Conservation (phyloP, 2,329 filamentous ascomycete genomes). For the Xylaria polymorpha region DNA sequence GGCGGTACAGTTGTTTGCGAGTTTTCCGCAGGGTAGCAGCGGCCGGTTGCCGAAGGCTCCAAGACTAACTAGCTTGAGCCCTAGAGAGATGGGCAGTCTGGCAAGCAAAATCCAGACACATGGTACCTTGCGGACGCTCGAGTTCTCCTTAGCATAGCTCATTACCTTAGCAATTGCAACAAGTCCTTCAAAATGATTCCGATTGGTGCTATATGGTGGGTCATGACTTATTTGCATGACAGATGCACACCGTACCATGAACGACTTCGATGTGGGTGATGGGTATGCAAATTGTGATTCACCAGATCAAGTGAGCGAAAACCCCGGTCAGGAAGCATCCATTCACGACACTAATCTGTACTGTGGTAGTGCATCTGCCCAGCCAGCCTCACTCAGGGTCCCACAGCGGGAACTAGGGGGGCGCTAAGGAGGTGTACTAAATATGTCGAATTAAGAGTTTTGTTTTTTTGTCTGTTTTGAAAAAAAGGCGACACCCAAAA, state of each 20-base stretch:
- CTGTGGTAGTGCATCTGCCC: conserved; percentile 25
- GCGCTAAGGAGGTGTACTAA: conserved; percentile 21
- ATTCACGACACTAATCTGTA: conserved; percentile 22
- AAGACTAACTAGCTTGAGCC: conserved; percentile 10
- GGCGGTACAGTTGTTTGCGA: conserved; percentile 46
- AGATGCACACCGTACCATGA: conserved; percentile 30
- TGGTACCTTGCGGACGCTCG: conserved; percentile 31
- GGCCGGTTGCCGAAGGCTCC: conserved; percentile 10
- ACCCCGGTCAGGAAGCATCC: conserved; percentile 17
- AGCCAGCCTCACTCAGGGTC: conserved; percentile 37
- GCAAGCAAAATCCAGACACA: conserved; percentile 19
- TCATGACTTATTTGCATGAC: conserved; percentile 34
- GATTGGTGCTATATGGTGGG: conserved; percentile 28
- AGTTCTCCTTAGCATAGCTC: conserved; percentile 39
- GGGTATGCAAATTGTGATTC: conserved; percentile 31
- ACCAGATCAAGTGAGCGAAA: conserved; percentile 29
- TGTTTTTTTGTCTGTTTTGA: neutral
- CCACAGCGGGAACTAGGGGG: conserved; percentile 42
- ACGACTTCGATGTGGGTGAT: conserved; percentile 22
- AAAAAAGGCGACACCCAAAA: conserved; percentile 13
- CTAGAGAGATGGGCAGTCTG: conserved; percentile 7
- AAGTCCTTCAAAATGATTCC: conserved; percentile 30
- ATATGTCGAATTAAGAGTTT: conserved; percentile 13
- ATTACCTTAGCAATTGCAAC: conserved; percentile 35
- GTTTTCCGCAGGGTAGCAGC: conserved; percentile 31